phyloP scores from a whole-genome alignment of 371 early-diverging fungal species.

The Apophysomyces sp. region DNA sequence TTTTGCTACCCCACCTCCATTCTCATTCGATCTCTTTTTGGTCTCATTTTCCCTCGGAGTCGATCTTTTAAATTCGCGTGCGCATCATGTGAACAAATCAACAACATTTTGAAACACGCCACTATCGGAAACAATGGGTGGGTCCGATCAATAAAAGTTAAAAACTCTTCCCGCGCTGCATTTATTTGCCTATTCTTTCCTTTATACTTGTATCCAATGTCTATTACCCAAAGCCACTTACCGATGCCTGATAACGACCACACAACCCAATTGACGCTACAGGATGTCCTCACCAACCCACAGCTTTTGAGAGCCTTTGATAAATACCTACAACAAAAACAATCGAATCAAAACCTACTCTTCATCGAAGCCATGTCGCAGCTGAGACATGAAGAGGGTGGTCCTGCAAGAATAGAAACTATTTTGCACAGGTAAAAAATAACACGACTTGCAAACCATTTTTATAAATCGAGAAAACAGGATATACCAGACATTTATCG shows the following conservation, averaged over 20 bases:
- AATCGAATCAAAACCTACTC: conserved; percentile 26
- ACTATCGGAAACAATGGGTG: not conserved
- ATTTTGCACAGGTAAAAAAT: conserved; percentile 16
- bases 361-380: conserved; percentile 28
- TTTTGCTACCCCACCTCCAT: not conserved
- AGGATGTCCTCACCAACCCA: conserved; percentile 27
- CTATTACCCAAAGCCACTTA: no score
- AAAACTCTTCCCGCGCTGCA: not conserved
- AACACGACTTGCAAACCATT: not conserved
- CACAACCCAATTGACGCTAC: conserved; percentile 8
- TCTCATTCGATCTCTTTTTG: conserved; percentile 1
- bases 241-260: not conserved
- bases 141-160: not conserved
- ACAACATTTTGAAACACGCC: not conserved
- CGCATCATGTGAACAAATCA: not conserved
- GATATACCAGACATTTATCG: conserved; percentile 31
- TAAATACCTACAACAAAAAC: conserved; percentile 20
- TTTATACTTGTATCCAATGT: not conserved
- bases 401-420: conserved; percentile 17
- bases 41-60: not conserved
- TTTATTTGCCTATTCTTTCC: not conserved
- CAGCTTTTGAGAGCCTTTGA: conserved; percentile 25
- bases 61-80: not conserved
- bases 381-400: conserved; percentile 22
- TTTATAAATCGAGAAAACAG: conserved; percentile 1